Percentiles rank a stretch among this genome's conserved stretches.
Evolutionary conservation across 1,284 basidiomycete genomes (phyloP).

Genomic region (Ceraceosorus guamensis): DNA sequence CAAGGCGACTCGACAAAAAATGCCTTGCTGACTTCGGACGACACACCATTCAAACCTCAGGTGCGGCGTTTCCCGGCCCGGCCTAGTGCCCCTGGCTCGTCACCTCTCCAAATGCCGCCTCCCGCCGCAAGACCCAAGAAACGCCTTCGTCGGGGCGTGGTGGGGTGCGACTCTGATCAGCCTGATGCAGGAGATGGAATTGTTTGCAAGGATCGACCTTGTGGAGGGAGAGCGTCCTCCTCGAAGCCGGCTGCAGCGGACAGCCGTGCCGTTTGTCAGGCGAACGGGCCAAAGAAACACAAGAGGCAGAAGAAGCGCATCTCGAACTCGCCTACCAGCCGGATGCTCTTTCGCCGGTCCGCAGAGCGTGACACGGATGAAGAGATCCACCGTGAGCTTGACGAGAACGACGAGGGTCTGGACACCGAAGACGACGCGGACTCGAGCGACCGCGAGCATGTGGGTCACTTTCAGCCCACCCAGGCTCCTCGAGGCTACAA

Average conservation of each 20-base stretch:
- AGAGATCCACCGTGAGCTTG: conserved; percentile 52
- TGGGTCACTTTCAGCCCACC: conserved; percentile 59
- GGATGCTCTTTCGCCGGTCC: conserved; percentile 61
- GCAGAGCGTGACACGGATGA: conserved; percentile 72
- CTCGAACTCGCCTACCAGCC: conserved; percentile 44
- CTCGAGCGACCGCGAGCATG: conserved; percentile 56
- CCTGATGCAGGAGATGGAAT: too few species aligned
- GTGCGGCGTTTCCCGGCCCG: neutral
- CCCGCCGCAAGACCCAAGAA: neutral
- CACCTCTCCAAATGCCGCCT: neutral
- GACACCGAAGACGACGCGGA: conserved; percentile 56
- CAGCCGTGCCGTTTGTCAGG: neutral
- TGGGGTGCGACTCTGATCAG: neutral
- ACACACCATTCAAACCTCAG: neutral
- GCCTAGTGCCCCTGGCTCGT: too few species aligned
- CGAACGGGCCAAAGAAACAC: neutral
- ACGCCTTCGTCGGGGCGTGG: conserved; percentile 2
- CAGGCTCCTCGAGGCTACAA: conserved; percentile 63
- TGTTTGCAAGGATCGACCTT: too few species aligned
- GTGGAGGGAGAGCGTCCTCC: neutral
- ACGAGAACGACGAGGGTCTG: conserved; percentile 54
- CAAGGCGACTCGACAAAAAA: too few species aligned
- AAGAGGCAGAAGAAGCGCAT: conserved; percentile 22
- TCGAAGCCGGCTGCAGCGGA: neutral
- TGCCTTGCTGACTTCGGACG: too few species aligned